These are phyloP conservation scores for Trapa bicornis DNA, from an alignment of 345 rosid species.

Conservation along the genomic window DNA sequence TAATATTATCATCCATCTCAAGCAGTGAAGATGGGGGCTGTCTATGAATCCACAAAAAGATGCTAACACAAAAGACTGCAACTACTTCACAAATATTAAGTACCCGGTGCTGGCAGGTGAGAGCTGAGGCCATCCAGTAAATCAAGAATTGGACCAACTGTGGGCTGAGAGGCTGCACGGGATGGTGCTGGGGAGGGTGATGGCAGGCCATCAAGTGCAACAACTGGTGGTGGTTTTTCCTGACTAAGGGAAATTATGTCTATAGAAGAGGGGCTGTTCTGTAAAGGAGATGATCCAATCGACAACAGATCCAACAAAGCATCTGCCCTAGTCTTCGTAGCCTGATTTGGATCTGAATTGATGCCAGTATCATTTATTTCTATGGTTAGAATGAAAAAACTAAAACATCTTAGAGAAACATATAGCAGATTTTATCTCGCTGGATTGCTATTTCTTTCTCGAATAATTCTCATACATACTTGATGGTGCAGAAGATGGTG, in stretches of 20 bases:
- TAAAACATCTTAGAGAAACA: background rate
- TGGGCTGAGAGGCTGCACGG: constrained; percentile 28
- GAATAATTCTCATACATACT: constrained; percentile 37
- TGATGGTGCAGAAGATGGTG: constrained; percentile 37
- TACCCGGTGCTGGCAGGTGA: constrained; percentile 54
- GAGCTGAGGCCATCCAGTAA: constrained; percentile 75
- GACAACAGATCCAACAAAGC: constrained; percentile 80
- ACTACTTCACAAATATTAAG: constrained; percentile 11
- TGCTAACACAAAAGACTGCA: constrained; percentile 1
- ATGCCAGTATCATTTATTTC: background rate
- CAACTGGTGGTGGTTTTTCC: constrained; percentile 24
- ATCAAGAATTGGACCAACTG: constrained; percentile 53
- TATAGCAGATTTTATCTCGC: background rate
- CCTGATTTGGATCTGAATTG: constrained; percentile 36
- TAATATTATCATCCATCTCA: background rate
- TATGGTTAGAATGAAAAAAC: background rate
- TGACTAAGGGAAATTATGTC: constrained; percentile 49
- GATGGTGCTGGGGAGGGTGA: constrained; percentile 27
- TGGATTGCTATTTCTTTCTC: background rate
- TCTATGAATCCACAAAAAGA: background rate
- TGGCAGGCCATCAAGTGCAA: constrained; percentile 37
- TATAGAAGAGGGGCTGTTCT: constrained; percentile 35
- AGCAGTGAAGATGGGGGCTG: constrained; percentile 1
- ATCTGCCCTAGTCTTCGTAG: constrained; percentile 68
- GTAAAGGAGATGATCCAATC: constrained; percentile 59